Evolutionary conservation across 177 flowering plant species (phyloP), one percentile per base, ranked within the genome.

Genomic region (Telopea speciosissima): DNA sequence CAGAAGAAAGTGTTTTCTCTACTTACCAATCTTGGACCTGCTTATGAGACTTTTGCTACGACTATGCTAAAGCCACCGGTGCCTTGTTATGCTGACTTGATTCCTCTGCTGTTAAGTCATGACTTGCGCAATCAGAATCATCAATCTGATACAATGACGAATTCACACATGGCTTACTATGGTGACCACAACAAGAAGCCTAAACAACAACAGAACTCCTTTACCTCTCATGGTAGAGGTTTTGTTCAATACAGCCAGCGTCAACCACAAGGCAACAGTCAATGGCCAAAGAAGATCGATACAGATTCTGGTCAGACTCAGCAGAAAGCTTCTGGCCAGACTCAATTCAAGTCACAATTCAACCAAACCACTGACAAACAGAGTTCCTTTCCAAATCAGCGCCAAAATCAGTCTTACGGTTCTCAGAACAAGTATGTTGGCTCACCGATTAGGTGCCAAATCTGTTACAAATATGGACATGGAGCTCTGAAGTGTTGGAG

Each of bases 21-120:
- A 4, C 36, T 65, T 31, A 56, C 9, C 17, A n/a, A 28, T 13
- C 68, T 64, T 0, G 61, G 73, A 3, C 67, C 24, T n/a, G 11
- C 44, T 14, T 71, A 31, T 16, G 67, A 63, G 21, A 24, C 61
- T 0, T 49, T 71, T 28, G 3, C 68, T 17, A 54, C 33, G 0
- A 11, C 73, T 0, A 65, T 65, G 63, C 63, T 71, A 0, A 71
- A 71, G n/a, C 68, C 63, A 5, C 68, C 3, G 2, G 62, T 60
- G 0, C 63, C 63, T 0, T 24, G 5, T 6, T 60, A 22, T 2
- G 1, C 17, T 23, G 63, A 60, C 5, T 24, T 60, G 4, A 58
- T 58, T 21, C 61, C 61, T 7, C n/a, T 60, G 28, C 16, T 60
- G 8, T 28, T n/a, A 12, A 60, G 63, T 26, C 65, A 62, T 17